Evolutionary conservation across 805 yeast genomes (phyloP).

Genomic region (Debaryomyces maramus): DNA sequence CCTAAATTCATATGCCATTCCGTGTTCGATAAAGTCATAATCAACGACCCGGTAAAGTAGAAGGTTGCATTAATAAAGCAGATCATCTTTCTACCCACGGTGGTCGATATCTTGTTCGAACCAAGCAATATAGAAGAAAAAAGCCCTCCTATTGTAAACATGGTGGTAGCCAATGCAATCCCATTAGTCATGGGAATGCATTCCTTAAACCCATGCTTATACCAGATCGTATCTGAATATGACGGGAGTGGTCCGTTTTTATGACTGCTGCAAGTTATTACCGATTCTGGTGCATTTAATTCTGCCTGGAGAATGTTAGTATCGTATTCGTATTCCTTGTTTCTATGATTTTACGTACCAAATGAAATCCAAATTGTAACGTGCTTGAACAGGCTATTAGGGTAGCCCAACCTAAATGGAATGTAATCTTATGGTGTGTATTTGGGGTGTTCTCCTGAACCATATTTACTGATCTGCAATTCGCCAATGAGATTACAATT

Average conservation of each 20-base stretch:
- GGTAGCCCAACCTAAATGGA: constrained; percentile 36
- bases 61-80: constrained; percentile 22
- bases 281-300: constrained; percentile 33
- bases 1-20: constrained; percentile 25
- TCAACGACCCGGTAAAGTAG: constrained; percentile 27
- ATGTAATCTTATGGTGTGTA: constrained; percentile 29
- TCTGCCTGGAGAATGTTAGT: constrained; percentile 19
- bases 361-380: constrained; percentile 40
- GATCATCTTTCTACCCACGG: constrained; percentile 25
- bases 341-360: constrained; percentile 8
- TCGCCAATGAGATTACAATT: no score
- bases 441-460: no score
- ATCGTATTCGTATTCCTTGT: background rate
- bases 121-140: constrained; percentile 31
- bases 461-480: no score
- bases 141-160: constrained; percentile 40
- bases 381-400: constrained; percentile 35
- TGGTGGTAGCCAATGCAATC: constrained; percentile 30
- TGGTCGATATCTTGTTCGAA: constrained; percentile 19
- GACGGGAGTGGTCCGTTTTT: constrained; percentile 17
- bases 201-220: constrained; percentile 18
- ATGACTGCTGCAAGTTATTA: constrained; percentile 26
- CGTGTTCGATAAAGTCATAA: constrained; percentile 26
- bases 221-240: constrained; percentile 31
- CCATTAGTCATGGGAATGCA: constrained; percentile 28